Evolutionary conservation across 1,139 yeast genomes (phyloP), one percentile per base, ranked within the genome.

Genomic region (Saccharomyces pastorianus): DNA sequence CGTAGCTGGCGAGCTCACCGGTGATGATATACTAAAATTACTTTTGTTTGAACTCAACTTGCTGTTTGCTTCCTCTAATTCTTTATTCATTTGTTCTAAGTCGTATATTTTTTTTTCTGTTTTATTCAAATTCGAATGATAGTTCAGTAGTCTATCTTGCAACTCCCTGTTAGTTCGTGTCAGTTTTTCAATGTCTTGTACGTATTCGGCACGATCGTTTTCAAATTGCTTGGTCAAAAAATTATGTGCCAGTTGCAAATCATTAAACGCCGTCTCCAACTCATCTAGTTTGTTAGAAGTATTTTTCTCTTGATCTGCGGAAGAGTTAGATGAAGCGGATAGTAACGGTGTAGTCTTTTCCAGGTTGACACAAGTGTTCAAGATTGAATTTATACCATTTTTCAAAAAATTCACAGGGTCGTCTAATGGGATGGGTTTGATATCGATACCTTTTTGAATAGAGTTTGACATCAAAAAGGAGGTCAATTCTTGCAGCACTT

Each of bases 181-280:
- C 49, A 68, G 50, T 53, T 60, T 63, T 31, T 67, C 70, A 27
- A 68, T 66, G 47, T 65, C 64, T 49, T 61, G 61, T 20, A 60
- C 48, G 50, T 67, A 62, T 29, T 65, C 67, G 6, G 59, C 57
- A 49, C 71, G 61, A 52, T 68, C 71, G 47, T 61, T 60, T 47
- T 66, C 69, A 50, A 64, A 69, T 48, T 67, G 65, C 44, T 66
- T 66, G 5, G 71, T 69, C 48, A 69, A 51, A 48, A 68, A 69
- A 49, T 58, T 67, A 53, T 69, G 70, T 8, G 73, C 73, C 44
- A 69, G 53, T 54, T 69, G 68, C 32, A 69, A 53, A 56, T 69
- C 73, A 29, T 62, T 60, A 34, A 68, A 60, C 3, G 71, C 71
- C 2, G 66, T 65, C 47, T 63, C 60, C 29, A 64, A 53, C 20